Evolutionary conservation across 768 basidiomycete species (phyloP), one percentile per base, ranked within the genome.

Genomic region (Russula sp.): DNA sequence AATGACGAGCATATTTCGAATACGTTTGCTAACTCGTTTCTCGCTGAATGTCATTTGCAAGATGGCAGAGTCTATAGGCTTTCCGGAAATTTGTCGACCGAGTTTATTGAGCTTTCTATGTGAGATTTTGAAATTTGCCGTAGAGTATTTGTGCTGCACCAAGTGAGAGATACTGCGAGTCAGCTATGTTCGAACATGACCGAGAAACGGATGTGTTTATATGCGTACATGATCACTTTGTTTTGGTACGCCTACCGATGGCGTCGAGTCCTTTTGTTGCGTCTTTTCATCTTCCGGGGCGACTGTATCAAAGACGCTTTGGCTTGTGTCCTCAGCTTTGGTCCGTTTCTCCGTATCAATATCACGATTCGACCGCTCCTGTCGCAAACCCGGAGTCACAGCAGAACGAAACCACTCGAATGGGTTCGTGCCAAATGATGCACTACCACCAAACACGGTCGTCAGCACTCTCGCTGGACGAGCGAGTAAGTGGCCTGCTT

Each of bases 41-140:
- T 95, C 89, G 67, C 90, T 92, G 75, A 97, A 98, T 73, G 90
- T 84, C 92, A 98, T 95, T 71, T 99, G 96, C 62, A 98, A 79
- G 73, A 99, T 96, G 40, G 96, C 96, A 69, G 88, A 85, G 77
- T 98, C 95, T 64, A 98, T 88, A 20, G 95, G 94, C 70, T 93
- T 89, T 22, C 92, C 90, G 2, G 91, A 82, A 67, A 99, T 90
- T 74, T 97, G 92, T 34, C 85, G 81, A 10, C 87, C 89, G 48
- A 99, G 81, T 79, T 87, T 84, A 75, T 96, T 95, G 62, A 99
- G 80, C 75, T 98, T 99, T 61, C 95, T 84, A 70, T 88, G 90
- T 4, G 94, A 96, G 49, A 94, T 92, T 76, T 94, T 95, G 80
- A 97, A 96, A 73, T 85, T 86, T 20, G 89, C 86, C 0, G 95